A percentile compares a stretch with the other conserved stretches of the same genome.
Conservation (phyloP, 257 asterid genomes). For the Jaltomata sinuosa region DNA sequence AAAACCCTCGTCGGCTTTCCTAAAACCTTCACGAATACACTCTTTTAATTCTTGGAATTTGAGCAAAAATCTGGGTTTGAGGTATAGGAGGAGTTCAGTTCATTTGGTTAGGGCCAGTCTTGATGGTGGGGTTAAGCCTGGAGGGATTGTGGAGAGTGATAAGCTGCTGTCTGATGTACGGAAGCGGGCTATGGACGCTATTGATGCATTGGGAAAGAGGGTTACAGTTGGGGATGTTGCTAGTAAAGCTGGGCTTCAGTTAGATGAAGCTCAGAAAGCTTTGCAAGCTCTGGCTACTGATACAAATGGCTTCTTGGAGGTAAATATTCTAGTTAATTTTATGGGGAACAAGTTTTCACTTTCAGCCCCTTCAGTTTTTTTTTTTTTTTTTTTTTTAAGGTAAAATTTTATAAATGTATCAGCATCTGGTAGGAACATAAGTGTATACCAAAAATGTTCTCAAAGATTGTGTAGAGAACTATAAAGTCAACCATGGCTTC, state of each 20-base stretch:
- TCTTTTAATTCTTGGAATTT: not conserved
- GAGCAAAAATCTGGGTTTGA: slow-evolving; percentile 6
- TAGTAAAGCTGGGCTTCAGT: slow-evolving; percentile 79
- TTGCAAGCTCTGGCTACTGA: slow-evolving; percentile 97
- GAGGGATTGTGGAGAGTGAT: slow-evolving; percentile 83
- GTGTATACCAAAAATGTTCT: not conserved
- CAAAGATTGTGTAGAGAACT: not conserved
- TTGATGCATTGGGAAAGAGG: slow-evolving; percentile 77
- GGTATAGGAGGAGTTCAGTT: slow-evolving; percentile 10
- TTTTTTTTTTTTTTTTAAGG: not conserved
- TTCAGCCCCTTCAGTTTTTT: not conserved
- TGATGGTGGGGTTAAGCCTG: slow-evolving; percentile 51
- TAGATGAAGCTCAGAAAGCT: slow-evolving; percentile 84
- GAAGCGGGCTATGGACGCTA: slow-evolving; percentile 77
- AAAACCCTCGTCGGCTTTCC: slow-evolving; percentile 13
- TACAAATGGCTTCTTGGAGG: slow-evolving; percentile 90
- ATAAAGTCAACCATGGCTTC: not conserved
- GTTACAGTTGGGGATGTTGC: slow-evolving; percentile 95
- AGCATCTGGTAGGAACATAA: not conserved
- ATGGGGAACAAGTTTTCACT: not conserved
- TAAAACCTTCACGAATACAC: slow-evolving; percentile 14
- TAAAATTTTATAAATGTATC: not conserved
- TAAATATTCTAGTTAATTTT: slow-evolving; percentile 2
- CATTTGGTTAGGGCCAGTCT: slow-evolving; percentile 49
- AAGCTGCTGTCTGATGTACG: slow-evolving; percentile 68